These are phyloP conservation scores for Penicillium turbatum DNA, from an alignment of 495 filamentous ascomycete genomes.

Conservation along the genomic window DNA sequence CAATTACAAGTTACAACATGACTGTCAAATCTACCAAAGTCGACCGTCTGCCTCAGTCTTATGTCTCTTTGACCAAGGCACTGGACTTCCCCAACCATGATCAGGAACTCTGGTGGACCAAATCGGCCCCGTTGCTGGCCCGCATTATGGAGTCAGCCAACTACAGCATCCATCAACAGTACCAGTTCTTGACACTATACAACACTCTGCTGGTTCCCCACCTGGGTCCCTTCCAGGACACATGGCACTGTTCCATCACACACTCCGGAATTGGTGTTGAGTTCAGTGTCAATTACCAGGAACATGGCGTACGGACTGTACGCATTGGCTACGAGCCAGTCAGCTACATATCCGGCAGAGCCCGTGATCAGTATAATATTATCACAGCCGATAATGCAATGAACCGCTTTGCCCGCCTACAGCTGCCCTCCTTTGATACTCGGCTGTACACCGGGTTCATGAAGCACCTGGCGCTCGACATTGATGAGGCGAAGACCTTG, in stretches of 20 bases:
- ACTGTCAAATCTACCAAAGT: too few species aligned
- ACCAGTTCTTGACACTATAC: conserved; percentile 11
- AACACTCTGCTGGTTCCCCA: conserved; percentile 4
- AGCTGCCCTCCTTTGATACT: neutral
- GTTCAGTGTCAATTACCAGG: neutral
- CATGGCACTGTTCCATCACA: neutral
- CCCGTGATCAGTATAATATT: neutral
- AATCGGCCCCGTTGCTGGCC: conserved; percentile 4
- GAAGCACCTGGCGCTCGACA: neutral
- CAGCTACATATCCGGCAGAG: neutral
- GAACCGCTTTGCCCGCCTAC: neutral
- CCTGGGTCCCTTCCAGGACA: neutral
- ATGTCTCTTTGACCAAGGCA: neutral
- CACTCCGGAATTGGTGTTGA: neutral
- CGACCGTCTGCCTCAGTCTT: neutral
- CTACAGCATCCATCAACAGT: conserved; percentile 14
- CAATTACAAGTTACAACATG: too few species aligned
- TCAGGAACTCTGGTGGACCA: conserved; percentile 13
- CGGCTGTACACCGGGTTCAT: neutral
- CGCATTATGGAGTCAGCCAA: conserved; percentile 1
- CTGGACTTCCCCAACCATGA: conserved; percentile 2
- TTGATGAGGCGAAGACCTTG: neutral
- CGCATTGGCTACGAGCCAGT: neutral
- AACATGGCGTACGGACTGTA: neutral
- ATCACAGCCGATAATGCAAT: neutral